A percentile compares a stretch with the other conserved stretches of the same genome.
These are phyloP conservation scores for Tinospora cordifolia DNA, from an alignment of 164 flowering plant species.

Conservation along the genomic window DNA sequence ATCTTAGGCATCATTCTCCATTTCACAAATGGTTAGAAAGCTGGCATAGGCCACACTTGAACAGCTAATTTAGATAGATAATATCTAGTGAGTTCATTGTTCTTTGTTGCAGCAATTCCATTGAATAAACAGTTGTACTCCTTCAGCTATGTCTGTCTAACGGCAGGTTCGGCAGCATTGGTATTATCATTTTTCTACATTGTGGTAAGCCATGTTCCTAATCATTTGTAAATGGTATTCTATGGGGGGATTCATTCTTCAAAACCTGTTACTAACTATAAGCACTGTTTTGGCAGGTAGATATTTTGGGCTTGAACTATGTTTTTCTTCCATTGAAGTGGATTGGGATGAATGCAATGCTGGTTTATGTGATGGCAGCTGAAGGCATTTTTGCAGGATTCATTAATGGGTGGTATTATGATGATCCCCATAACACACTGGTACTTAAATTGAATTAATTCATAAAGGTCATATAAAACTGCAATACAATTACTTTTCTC, in stretches of 20 bases:
- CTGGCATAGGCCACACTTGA: not conserved
- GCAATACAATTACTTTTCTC: not conserved
- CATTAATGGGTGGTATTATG: conserved; percentile 85
- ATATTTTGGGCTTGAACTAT: conserved; percentile 38
- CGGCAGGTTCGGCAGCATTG: conserved; percentile 80
- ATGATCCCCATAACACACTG: conserved; percentile 68
- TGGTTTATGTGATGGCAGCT: conserved; percentile 89
- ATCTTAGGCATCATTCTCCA: conserved; percentile 58
- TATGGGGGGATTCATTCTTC: not conserved
- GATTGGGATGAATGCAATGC: conserved; percentile 99
- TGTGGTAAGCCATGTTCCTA: conserved; percentile 36
- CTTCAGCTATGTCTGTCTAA: conserved; percentile 78
- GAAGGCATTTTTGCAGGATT: conserved; percentile 88
- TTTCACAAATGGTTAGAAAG: conserved; percentile 56
- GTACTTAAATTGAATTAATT: no score
- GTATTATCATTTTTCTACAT: conserved; percentile 64
- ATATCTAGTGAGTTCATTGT: not conserved
- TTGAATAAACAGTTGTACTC: conserved; percentile 80
- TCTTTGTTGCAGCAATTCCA: conserved; percentile 61
- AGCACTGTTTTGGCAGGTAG: conserved; percentile 46
- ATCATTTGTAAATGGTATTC: not conserved
- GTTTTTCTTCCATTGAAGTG: conserved; percentile 73
- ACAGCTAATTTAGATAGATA: not conserved
- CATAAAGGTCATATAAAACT: no score
- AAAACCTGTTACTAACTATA: not conserved